Conservation (phyloP, 768 basidiomycete species). For the Kwoniella mangroviensis region DNA sequence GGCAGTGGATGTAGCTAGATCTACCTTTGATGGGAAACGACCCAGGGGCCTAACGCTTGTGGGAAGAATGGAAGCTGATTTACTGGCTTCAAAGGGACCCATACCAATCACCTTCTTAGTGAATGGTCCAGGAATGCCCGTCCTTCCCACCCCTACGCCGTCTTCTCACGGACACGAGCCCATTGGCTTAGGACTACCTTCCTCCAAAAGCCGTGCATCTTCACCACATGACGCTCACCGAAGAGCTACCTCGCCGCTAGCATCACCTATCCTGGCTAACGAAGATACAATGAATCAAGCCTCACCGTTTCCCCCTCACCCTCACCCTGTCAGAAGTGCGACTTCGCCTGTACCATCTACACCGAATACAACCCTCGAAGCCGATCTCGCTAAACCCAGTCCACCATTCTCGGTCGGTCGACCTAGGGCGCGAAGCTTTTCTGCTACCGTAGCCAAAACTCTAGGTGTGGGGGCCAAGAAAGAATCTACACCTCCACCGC, state of each 20-base stretch:
- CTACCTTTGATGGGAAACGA: constrained; percentile 33
- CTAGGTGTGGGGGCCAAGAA: constrained; percentile 25
- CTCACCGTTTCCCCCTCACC: constrained; percentile 46
- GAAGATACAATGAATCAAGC: constrained; percentile 16
- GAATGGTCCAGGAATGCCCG: constrained; percentile 33
- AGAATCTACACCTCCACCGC: constrained; percentile 18
- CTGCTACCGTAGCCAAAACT: constrained; percentile 38
- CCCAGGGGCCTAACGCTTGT: constrained; percentile 47
- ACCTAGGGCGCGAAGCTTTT: constrained; percentile 44
- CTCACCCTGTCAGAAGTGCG: constrained; percentile 32
- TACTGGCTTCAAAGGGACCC: constrained; percentile 48
- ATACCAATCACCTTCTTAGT: constrained; percentile 54
- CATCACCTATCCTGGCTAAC: constrained; percentile 13
- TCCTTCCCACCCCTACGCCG: neutral
- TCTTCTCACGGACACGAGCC: neutral
- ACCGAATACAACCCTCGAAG: neutral
- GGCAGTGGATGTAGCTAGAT: constrained; percentile 43
- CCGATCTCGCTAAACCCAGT: constrained; percentile 17
- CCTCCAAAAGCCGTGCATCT: constrained; percentile 14
- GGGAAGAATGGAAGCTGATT: constrained; percentile 52
- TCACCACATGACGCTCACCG: constrained; percentile 3
- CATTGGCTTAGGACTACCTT: constrained; percentile 38
- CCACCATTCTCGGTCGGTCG: constrained; percentile 30
- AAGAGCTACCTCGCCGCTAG: constrained; percentile 20
- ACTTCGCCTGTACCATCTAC: constrained; percentile 30